Percentiles rank a stretch among this genome's conserved stretches.
Evolutionary conservation across 169 alveolate genomes (phyloP).

Genomic region (Plasmodium knowlesi): DNA sequence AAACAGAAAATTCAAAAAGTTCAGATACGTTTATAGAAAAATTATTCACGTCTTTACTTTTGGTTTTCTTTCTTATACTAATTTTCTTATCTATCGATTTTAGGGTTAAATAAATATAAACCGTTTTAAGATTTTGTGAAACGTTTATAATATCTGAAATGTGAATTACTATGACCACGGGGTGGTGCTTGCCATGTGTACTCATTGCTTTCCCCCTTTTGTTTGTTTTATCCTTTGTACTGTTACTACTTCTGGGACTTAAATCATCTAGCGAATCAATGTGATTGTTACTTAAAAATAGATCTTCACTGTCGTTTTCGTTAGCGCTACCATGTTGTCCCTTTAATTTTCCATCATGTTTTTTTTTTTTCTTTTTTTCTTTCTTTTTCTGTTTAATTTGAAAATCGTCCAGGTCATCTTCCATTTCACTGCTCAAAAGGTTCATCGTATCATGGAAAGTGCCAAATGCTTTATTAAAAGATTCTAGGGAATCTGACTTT

Average conservation of each 20-base stretch:
- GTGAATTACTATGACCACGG: slow-evolving; percentile 33
- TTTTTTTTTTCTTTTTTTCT: slow-evolving; percentile 16
- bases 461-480: slow-evolving; percentile 23
- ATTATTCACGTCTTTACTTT: slow-evolving; percentile 18
- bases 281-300: slow-evolving; percentile 12
- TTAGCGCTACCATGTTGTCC: neutral
- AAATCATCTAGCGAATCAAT: slow-evolving; percentile 15
- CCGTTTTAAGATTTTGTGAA: slow-evolving; percentile 23
- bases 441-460: neutral
- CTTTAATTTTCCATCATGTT: neutral
- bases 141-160: slow-evolving; percentile 64
- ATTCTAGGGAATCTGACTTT: slow-evolving; percentile 7
- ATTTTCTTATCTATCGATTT: slow-evolving; percentile 63
- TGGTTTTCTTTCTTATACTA: slow-evolving; percentile 34
- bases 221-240: neutral
- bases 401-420: slow-evolving; percentile 18
- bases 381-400: slow-evolving; percentile 9
- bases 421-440: slow-evolving; percentile 22
- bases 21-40: slow-evolving; percentile 54
- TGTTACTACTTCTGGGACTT: neutral
- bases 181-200: neutral
- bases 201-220: neutral
- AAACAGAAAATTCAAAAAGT: slow-evolving; percentile 23
- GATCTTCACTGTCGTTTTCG: neutral
- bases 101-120: slow-evolving; percentile 30